A percentile compares a stretch with the other conserved stretches of the same genome.
phyloP scores from a whole-genome alignment of 148 eudicot species.

The Diospyros kaki region DNA sequence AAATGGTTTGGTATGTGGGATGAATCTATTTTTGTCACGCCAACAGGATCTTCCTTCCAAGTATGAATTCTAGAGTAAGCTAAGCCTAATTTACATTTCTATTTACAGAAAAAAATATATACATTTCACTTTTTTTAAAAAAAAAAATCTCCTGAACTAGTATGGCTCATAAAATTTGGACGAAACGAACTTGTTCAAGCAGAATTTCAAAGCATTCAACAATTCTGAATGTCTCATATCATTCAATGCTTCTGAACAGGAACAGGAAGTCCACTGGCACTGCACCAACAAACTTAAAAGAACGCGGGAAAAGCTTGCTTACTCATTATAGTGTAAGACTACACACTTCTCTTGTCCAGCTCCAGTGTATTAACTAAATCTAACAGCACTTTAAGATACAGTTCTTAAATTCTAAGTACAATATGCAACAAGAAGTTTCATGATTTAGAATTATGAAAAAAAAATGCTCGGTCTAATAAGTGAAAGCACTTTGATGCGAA shows the following conservation, averaged over 20 bases:
- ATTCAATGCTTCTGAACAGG: slow-evolving; percentile 18
- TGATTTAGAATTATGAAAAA: background rate
- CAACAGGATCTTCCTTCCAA: slow-evolving; percentile 1
- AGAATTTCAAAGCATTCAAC: background rate
- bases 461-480: background rate
- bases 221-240: slow-evolving; percentile 8
- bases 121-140: no score
- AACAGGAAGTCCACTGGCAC: slow-evolving; percentile 3
- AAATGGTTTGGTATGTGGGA: background rate
- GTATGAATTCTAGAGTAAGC: background rate
- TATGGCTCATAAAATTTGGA: background rate
- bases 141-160: background rate
- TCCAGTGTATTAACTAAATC: background rate
- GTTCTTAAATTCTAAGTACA: background rate
- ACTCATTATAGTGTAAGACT: slow-evolving; percentile 25
- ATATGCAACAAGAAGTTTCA: slow-evolving; percentile 4
- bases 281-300: slow-evolving; percentile 13
- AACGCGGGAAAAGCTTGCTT: slow-evolving; percentile 10
- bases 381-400: background rate
- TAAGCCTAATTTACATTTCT: background rate
- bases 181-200: background rate
- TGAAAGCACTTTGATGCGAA: background rate
- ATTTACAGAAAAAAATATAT: no score
- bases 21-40: background rate
- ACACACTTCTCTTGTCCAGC: background rate